These are phyloP conservation scores for Acanthamoeba sp. DNA, from an alignment of 208 protist genomes.

Conservation along the genomic window DNA sequence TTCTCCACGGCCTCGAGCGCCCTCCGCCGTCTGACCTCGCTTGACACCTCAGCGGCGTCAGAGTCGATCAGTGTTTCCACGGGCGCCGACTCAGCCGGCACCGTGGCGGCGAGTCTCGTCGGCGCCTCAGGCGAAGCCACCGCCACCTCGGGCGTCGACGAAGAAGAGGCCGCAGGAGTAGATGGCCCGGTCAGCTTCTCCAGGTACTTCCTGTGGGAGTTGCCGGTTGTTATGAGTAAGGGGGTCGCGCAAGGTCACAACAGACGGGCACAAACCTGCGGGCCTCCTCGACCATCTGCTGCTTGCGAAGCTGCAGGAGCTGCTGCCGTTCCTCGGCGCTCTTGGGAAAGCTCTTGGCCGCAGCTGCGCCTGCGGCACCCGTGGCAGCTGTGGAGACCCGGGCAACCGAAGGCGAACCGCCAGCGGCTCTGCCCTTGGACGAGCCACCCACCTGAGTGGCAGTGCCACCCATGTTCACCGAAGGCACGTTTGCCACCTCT, in stretches of 20 bases:
- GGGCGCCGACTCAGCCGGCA: background rate
- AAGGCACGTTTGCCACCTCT: slow-evolving; percentile 23
- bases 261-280: background rate
- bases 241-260: background rate
- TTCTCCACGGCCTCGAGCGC: slow-evolving; percentile 18
- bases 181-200: slow-evolving; percentile 15
- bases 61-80: background rate
- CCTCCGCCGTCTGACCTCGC: slow-evolving; percentile 3
- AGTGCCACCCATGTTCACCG: background rate
- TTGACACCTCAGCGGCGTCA: slow-evolving; percentile 20
- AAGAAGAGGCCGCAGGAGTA: background rate
- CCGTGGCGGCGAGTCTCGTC: too few relatives aligned
- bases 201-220: slow-evolving; percentile 1
- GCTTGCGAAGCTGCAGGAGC: slow-evolving; percentile 34
- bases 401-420: background rate
- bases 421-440: background rate
- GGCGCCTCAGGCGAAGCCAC: too few relatives aligned
- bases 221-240: too few relatives aligned
- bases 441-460: background rate
- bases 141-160: background rate
- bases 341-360: slow-evolving; percentile 11
- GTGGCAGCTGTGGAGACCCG: background rate
- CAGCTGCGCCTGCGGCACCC: background rate
- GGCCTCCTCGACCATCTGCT: slow-evolving; percentile 57
- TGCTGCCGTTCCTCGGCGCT: slow-evolving; percentile 31